Evolutionary conservation across 2,329 filamentous ascomycete genomes (phyloP), one percentile per base, ranked within the genome.

Genomic region (Pseudocercospora musae): DNA sequence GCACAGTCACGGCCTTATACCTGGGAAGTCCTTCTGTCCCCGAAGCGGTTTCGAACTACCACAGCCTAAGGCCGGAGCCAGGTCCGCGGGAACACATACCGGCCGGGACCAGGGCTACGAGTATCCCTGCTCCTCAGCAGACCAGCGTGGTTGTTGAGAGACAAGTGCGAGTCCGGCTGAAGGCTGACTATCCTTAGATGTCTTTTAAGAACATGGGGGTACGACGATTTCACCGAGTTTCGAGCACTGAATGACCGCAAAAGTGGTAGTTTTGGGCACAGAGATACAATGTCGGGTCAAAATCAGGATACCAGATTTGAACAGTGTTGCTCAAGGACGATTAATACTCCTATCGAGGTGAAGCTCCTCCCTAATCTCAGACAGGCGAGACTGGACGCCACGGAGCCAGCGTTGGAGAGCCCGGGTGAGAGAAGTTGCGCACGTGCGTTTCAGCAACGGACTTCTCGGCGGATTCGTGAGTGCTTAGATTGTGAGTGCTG

Each of bases 401-500:
- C 37, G 53, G 52, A 27, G 21, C 23, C 25, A 50, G 53, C 11
- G 59, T 54, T 40, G 46, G 31, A 31, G 54, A 62, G 21, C 23
- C 49, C 15, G 54, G 46, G 9, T 21, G 44, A 10, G 59, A 62
- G 29, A 62, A 53, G 29, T 61, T 52, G 7, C 59, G 52, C 7
- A 18, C 29, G 8, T 54, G 53, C 8, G 23, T 42, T 18, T 29
- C 49, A 2, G 54, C 8, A 2, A 20, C 44, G 3, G 29, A 33
- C 21, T 37, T 37, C 21, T 40, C 27, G 53, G 20, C 59, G 20
- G 40, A 40, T 33, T 62, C 54, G 8, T 49, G 54, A 7, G 74
- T 75, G 33, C 67, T 65, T 20, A 85, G 77, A 62, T 79, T 79
- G 13, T 81, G 73, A 62, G 90, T 83, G 63, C 94, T 78, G 57